Conservation (phyloP, 2,329 filamentous ascomycete genomes). For the Nemania abortiva region DNA sequence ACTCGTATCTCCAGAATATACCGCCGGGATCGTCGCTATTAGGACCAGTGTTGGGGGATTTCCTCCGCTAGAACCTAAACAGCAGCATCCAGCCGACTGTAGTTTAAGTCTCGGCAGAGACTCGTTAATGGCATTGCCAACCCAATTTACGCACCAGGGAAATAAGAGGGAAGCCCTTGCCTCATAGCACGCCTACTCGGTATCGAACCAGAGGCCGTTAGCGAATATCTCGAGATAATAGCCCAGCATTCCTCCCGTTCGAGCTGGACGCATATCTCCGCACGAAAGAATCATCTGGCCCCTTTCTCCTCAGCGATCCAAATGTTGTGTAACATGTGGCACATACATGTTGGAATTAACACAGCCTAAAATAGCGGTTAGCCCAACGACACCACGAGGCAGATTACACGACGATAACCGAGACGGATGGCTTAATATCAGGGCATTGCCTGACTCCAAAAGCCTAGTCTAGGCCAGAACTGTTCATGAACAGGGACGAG, state of each 20-base stretch:
- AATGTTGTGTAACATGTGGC: constrained; percentile 35
- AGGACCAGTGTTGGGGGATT: constrained; percentile 17
- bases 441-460: constrained; percentile 33
- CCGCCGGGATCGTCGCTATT: constrained; percentile 16
- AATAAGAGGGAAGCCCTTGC: not conserved
- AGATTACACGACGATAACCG: constrained; percentile 19
- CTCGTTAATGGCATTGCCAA: not conserved
- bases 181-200: constrained; percentile 2
- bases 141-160: constrained; percentile 3
- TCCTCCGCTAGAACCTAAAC: constrained; percentile 6
- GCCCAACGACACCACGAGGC: constrained; percentile 16
- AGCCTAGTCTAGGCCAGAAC: constrained; percentile 30
- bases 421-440: constrained; percentile 29
- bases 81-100: not conserved
- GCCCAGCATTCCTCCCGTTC: too few relatives aligned
- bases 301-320: constrained; percentile 15
- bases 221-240: not conserved
- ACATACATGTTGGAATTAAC: constrained; percentile 22
- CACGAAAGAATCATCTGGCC: constrained; percentile 32
- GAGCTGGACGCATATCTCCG: not conserved
- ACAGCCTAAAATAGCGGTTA: constrained; percentile 36
- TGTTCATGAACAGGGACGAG: not conserved
- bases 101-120: not conserved
- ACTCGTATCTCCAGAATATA: constrained; percentile 24
- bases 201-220: not conserved